These are phyloP conservation scores for Phycomyces blakesleeanus DNA, from an alignment of 192 early-diverging fungal species.

Conservation along the genomic window DNA sequence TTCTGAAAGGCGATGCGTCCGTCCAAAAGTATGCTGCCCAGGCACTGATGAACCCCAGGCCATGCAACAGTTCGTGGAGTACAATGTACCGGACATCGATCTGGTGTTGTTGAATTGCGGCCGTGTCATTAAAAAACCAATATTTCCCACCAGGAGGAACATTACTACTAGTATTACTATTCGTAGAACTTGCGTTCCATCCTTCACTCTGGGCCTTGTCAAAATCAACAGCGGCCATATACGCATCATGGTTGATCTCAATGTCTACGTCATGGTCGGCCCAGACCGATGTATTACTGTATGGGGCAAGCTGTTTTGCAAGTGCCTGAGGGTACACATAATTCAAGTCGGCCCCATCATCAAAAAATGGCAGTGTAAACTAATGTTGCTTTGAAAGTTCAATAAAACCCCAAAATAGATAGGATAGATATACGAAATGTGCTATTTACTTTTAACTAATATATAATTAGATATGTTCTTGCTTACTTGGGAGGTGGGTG, in stretches of 20 bases:
- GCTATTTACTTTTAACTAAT: no score
- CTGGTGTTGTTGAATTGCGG: slow-evolving; percentile 21
- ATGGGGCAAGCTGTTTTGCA: slow-evolving; percentile 31
- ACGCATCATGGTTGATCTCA: slow-evolving; percentile 35
- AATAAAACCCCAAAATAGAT: background rate
- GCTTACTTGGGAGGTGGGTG: slow-evolving; percentile 26
- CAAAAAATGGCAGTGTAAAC: slow-evolving; percentile 28
- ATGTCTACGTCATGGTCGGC: slow-evolving; percentile 22
- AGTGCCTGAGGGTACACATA: slow-evolving; percentile 34
- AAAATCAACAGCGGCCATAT: slow-evolving; percentile 14
- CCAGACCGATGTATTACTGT: slow-evolving; percentile 23
- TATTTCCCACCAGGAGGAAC: slow-evolving; percentile 24
- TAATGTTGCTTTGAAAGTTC: background rate
- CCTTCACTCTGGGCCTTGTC: slow-evolving; percentile 15
- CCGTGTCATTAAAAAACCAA: slow-evolving; percentile 24
- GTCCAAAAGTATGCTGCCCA: slow-evolving; percentile 31
- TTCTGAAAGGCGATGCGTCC: slow-evolving; percentile 14
- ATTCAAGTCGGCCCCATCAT: slow-evolving; percentile 30
- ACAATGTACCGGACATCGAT: slow-evolving; percentile 30
- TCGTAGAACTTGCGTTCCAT: no score
- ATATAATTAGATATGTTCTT: no score
- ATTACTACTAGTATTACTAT: no score
- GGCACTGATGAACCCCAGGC: slow-evolving; percentile 28
- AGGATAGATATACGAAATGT: no score
- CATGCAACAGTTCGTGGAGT: slow-evolving; percentile 30